Percentiles rank a stretch among this genome's conserved stretches.
These are phyloP conservation scores for Leccinum variicolor DNA, from an alignment of 768 basidiomycete genomes.

Conservation along the genomic window DNA sequence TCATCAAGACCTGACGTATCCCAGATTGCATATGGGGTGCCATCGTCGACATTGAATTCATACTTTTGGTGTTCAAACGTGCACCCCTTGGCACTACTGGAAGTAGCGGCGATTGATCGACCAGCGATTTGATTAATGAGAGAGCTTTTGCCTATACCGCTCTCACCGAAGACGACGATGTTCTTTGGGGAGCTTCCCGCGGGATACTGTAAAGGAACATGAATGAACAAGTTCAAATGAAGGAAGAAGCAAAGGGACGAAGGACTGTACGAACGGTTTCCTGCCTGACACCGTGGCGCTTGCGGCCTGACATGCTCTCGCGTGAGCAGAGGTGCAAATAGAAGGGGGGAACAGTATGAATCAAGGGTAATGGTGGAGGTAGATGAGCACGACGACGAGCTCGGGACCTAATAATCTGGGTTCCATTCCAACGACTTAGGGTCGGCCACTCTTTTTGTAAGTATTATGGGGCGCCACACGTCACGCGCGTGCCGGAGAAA, in stretches of 20 bases:
- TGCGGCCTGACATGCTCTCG: slow-evolving; percentile 21
- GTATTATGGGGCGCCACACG: slow-evolving; percentile 5
- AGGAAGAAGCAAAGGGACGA: slow-evolving; percentile 1
- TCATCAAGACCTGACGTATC: slow-evolving; percentile 42
- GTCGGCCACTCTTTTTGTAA: slow-evolving; percentile 20
- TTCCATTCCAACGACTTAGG: slow-evolving; percentile 1
- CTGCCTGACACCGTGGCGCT: slow-evolving; percentile 2
- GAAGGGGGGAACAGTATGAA: neutral
- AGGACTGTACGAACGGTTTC: slow-evolving; percentile 8
- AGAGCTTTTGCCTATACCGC: slow-evolving; percentile 39
- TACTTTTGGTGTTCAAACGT: slow-evolving; percentile 32
- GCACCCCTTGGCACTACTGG: slow-evolving; percentile 32
- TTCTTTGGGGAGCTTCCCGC: slow-evolving; percentile 17
- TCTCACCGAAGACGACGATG: slow-evolving; percentile 28
- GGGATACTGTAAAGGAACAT: slow-evolving; percentile 6
- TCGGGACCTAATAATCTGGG: slow-evolving; percentile 6
- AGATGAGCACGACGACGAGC: neutral
- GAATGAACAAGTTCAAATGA: slow-evolving; percentile 3
- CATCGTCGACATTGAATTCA: slow-evolving; percentile 24
- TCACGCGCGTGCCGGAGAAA: slow-evolving; percentile 11
- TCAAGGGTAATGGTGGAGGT: neutral
- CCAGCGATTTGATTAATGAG: slow-evolving; percentile 39
- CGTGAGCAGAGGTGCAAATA: neutral
- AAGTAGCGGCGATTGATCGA: slow-evolving; percentile 36
- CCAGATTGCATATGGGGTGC: slow-evolving; percentile 26